Evolutionary conservation across 257 asterid species (phyloP).

Genomic region (Ballota nigra): DNA sequence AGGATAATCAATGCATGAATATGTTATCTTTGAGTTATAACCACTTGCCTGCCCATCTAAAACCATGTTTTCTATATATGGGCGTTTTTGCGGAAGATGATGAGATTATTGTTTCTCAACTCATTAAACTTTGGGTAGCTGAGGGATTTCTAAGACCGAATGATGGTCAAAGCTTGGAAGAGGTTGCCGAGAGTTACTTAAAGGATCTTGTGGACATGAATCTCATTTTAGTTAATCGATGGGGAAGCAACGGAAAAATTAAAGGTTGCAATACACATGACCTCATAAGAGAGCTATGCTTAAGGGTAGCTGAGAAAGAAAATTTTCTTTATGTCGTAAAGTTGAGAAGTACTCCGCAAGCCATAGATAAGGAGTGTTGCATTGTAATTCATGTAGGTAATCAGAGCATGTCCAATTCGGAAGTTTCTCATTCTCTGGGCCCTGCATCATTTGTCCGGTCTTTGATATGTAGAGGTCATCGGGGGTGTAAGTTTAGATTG

Average conservation of each 20-base stretch:
- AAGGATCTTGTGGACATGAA: not conserved
- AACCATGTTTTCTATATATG: constrained; percentile 10
- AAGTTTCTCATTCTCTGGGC: no score
- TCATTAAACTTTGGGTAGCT: not conserved
- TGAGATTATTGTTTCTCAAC: not conserved
- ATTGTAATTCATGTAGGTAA: not conserved
- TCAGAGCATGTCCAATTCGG: not conserved
- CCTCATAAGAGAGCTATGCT: constrained; percentile 10
- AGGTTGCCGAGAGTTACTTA: not conserved
- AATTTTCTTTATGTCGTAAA: not conserved
- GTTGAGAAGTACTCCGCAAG: not conserved
- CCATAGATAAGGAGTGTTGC: not conserved
- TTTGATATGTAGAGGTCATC: not conserved
- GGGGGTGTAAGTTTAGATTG: not conserved
- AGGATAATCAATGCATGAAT: not conserved
- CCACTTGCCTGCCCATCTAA: not conserved
- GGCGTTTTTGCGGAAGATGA: not conserved
- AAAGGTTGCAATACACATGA: not conserved
- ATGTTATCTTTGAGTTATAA: not conserved
- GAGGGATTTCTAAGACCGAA: constrained; percentile 7
- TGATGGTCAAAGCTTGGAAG: not conserved
- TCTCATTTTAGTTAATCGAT: not conserved
- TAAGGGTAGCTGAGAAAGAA: not conserved
- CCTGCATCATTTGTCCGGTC: not conserved
- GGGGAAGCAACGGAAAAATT: not conserved